Evolutionary conservation across 352 stramenopile species (phyloP), one percentile per base, ranked within the genome.

Genomic region (Globisporangium radiosum): DNA sequence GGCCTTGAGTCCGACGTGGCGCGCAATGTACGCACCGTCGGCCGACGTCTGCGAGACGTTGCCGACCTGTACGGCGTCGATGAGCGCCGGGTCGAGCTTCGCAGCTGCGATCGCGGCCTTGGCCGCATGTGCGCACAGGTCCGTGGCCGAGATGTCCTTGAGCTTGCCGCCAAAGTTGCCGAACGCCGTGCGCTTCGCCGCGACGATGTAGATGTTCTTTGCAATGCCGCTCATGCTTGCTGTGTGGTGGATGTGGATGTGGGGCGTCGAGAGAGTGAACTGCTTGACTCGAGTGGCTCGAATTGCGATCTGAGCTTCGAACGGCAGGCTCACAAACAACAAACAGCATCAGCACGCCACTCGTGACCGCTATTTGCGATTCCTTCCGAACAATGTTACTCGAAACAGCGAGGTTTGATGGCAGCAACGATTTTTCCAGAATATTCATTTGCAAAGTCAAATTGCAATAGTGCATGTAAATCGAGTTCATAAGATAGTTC

Each of bases 131-230:
- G 82, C 83, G 47, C 87, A 93, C 14, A 98, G 73, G 48, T 99
- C 88, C 33, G 93, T 98, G 40, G 94, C 89, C 36, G 92, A 87
- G 3, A 97, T 56, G 55, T 85, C 71, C 73, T 98, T 98, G 56
- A 99, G 81, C 57, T 91, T 94, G 60, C 95, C 94, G 33, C 95
- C 95, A 69, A 98, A 99, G 63, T 78, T 87, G 63, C 87, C 94
- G 70, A 99, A 98, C 14, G 95, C 85, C 58, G 95, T 99, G 59
- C 95, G 91, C 82, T 98, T 98, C 57, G 94, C 95, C 14, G 92
- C 94, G 38, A 98, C 92, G 53, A 98, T 84, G 76, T 97, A 98
- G 56, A 98, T 90, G 69, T 88, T 90, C 76, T 95, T 93, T 49
- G 78, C 65, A 57, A 72, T 50, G 44, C 73, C 75, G 51, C 44